Evolutionary conservation across 2,329 filamentous ascomycete genomes (phyloP).

Genomic region (Ascosphaera apis): DNA sequence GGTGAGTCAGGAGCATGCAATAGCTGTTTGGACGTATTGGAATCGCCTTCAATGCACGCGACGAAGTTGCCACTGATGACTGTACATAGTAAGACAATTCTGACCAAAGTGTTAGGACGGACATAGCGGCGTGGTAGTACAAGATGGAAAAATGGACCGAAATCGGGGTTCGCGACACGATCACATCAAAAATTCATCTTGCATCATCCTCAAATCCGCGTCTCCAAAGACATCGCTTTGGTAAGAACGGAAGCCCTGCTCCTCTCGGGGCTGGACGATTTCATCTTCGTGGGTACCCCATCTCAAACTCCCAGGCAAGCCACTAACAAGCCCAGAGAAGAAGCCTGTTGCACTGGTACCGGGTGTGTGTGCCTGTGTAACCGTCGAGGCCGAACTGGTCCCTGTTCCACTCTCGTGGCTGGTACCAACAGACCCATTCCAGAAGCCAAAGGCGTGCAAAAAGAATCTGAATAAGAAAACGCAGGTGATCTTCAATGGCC

Average conservation of each 20-base stretch:
- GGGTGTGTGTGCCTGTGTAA: constrained; percentile 11
- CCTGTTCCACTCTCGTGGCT: constrained; percentile 8
- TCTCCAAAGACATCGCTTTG: constrained; percentile 1
- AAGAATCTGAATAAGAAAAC: constrained; percentile 12
- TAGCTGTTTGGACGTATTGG: too few species aligned
- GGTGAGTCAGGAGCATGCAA: too few species aligned
- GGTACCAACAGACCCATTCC: constrained; percentile 20
- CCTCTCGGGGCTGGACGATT: neutral
- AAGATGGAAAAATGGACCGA: too few species aligned
- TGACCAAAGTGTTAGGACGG: too few species aligned
- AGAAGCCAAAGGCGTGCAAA: constrained; percentile 17
- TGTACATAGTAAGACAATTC: too few species aligned
- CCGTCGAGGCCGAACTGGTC: constrained; percentile 2
- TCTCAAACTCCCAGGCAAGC: neutral
- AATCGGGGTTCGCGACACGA: too few species aligned
- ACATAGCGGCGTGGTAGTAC: too few species aligned
- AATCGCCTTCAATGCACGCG: too few species aligned
- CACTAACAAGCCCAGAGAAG: neutral
- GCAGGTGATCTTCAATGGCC: constrained; percentile 10
- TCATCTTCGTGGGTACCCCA: neutral
- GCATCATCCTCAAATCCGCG: constrained; percentile 4
- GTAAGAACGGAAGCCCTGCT: neutral
- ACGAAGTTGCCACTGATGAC: too few species aligned
- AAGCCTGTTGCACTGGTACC: constrained; percentile 8
- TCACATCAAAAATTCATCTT: constrained; percentile 4